phyloP scores from a whole-genome alignment of 208 protist species.

The Polymyxa betae region DNA sequence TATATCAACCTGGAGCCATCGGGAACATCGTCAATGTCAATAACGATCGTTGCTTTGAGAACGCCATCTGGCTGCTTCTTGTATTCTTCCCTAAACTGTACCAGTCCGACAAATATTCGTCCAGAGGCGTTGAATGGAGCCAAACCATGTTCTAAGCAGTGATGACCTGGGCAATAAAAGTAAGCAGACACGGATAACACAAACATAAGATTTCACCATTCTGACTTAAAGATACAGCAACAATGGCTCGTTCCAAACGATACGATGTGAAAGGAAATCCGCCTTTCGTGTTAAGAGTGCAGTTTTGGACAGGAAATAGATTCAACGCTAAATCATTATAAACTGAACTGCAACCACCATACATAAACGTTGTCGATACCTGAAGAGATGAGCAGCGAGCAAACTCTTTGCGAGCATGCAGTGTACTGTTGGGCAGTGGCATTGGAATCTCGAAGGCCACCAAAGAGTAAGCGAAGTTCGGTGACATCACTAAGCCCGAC shows the following conservation, averaged over 20 bases:
- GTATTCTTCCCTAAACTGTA: background rate
- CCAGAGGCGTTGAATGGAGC: background rate
- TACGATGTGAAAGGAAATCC: slow-evolving; percentile 11
- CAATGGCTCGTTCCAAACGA: slow-evolving; percentile 35
- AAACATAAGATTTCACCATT: background rate
- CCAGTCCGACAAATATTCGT: background rate
- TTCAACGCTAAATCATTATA: background rate
- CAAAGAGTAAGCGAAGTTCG: background rate
- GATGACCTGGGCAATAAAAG: background rate
- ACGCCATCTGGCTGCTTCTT: background rate
- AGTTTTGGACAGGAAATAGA: background rate
- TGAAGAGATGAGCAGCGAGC: background rate
- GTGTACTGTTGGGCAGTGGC: background rate
- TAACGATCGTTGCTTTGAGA: background rate
- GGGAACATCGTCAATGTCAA: background rate
- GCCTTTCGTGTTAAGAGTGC: background rate
- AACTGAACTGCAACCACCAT: background rate
- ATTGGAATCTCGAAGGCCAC: background rate
- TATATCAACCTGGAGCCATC: background rate
- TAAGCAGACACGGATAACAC: background rate
- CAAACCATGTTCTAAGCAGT: slow-evolving; percentile 3
- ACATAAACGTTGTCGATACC: background rate
- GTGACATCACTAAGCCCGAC: background rate
- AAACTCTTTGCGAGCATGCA: background rate
- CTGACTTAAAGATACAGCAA: background rate